Evolutionary conservation across 805 yeast genomes (phyloP), one percentile per base, ranked within the genome.

Genomic region (Wickerhamiella musiphila): DNA sequence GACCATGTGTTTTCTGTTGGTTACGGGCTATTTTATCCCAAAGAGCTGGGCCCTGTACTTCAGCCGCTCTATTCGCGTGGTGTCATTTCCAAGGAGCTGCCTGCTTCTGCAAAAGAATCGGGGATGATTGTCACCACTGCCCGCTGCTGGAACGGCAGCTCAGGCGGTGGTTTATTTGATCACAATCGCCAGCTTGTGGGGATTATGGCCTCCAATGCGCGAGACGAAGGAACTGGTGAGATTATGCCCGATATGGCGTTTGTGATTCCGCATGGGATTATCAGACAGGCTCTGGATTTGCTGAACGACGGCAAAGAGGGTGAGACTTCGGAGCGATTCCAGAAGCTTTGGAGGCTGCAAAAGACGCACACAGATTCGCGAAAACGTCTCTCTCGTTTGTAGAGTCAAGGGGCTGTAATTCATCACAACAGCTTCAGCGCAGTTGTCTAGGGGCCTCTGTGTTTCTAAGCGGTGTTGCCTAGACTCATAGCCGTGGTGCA

Each of bases 131-230:
- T 54, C 3, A 34, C 50, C 9, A 41, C 54, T 2, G 52, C 59
- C 2, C 48, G 49, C 16, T 54, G 59, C 42, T 54, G 59, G 59
- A 54, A 54, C 21, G 59, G 59, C 1, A 52, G 57, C 13, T 53
- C 58, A 7, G 59, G 59, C 5, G 59, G 59, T 6, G 57, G 47
- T 1, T 37, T 54, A 4, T 38, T 51, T 27, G 40, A 48, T 32
- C 19, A 19, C 4, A 18, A 33, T 8, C 32, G 41, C 13, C 41
- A 46, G 20, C 45, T 54, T 6, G 50, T 54, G 8, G 59, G 58
- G 2, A 44, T 54, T 26, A 50, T 54, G 57, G 49, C 57, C 9
- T 46, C 54, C n/a, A 54, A 54, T 26, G 59, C 56, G 5, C 39
- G 48, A 11, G 45, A 49, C 19, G 49, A 49, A 26, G 25, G 29